Evolutionary conservation across 768 basidiomycete genomes (phyloP).

Genomic region (Pleurotus tuoliensis): DNA sequence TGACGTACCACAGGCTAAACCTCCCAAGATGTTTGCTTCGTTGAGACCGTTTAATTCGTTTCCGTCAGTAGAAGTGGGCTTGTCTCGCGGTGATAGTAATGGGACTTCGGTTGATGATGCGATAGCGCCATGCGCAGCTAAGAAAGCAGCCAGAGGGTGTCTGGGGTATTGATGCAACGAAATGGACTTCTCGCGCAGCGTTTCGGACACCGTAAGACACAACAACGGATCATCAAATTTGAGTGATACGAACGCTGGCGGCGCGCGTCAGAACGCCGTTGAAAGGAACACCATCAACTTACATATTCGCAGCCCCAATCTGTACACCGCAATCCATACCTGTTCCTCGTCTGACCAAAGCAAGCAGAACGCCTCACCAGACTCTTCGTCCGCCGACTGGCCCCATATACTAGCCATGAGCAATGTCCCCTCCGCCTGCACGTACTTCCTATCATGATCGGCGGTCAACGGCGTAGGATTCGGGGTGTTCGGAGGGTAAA

Average conservation of each 20-base stretch:
- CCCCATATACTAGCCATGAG: slow-evolving; percentile 77
- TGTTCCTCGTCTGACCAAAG: slow-evolving; percentile 59
- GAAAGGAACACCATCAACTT: slow-evolving; percentile 25
- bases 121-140: slow-evolving; percentile 33
- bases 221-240: slow-evolving; percentile 70
- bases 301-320: slow-evolving; percentile 77
- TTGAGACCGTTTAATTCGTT: slow-evolving; percentile 47
- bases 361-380: slow-evolving; percentile 57
- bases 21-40: slow-evolving; percentile 65
- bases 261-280: not conserved
- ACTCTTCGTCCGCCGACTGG: slow-evolving; percentile 39
- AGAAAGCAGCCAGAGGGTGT: slow-evolving; percentile 39
- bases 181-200: slow-evolving; percentile 77
- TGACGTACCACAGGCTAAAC: slow-evolving; percentile 55
- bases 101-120: slow-evolving; percentile 24
- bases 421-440: slow-evolving; percentile 70
- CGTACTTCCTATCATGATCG: slow-evolving; percentile 73
- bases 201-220: slow-evolving; percentile 81
- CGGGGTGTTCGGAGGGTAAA: slow-evolving; percentile 80
- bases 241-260: slow-evolving; percentile 69
- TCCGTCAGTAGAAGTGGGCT: slow-evolving; percentile 25
- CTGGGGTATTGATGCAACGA: slow-evolving; percentile 33
- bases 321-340: slow-evolving; percentile 79
- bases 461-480: slow-evolving; percentile 76
- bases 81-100: slow-evolving; percentile 30